phyloP scores from a whole-genome alignment of 192 early-diverging fungal species.

The Coemansia sp. region DNA sequence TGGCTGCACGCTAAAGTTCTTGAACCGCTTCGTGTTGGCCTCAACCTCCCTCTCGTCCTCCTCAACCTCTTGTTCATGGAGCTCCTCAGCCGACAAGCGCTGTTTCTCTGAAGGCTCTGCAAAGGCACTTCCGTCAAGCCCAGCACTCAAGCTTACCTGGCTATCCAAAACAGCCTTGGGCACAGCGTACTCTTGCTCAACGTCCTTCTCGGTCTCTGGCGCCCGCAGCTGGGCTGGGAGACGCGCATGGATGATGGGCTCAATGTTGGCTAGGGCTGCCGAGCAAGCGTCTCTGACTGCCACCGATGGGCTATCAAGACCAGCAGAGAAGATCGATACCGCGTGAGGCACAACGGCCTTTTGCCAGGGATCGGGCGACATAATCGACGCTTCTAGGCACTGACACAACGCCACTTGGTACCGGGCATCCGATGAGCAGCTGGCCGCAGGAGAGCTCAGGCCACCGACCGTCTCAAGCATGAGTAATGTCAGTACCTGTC shows the following conservation, averaged over 20 bases:
- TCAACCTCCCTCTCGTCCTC: slow-evolving; percentile 2
- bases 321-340: slow-evolving; percentile 30
- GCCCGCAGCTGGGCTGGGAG: slow-evolving; percentile 49
- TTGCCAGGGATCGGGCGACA: slow-evolving; percentile 50
- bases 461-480: slow-evolving; percentile 37
- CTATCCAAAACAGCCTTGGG: slow-evolving; percentile 13
- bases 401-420: slow-evolving; percentile 20
- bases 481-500: slow-evolving; percentile 30
- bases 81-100: neutral
- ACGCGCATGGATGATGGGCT: slow-evolving; percentile 41
- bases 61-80: neutral
- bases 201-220: slow-evolving; percentile 30
- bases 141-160: slow-evolving; percentile 15
- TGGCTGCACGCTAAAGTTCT: slow-evolving; percentile 7
- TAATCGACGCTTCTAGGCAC: slow-evolving; percentile 41
- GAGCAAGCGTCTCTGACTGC: slow-evolving; percentile 22
- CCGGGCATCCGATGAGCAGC: slow-evolving; percentile 23
- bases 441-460: slow-evolving; percentile 21
- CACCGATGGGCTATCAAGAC: slow-evolving; percentile 21
- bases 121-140: slow-evolving; percentile 8
- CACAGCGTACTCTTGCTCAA: slow-evolving; percentile 12
- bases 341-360: slow-evolving; percentile 47
- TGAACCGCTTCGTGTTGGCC: slow-evolving; percentile 22
- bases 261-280: slow-evolving; percentile 17
- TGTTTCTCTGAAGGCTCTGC: neutral